Base-by-base conservation (phyloP, 352 stramenopile species). In the Phytopythium cucurbitacearum region DNA sequence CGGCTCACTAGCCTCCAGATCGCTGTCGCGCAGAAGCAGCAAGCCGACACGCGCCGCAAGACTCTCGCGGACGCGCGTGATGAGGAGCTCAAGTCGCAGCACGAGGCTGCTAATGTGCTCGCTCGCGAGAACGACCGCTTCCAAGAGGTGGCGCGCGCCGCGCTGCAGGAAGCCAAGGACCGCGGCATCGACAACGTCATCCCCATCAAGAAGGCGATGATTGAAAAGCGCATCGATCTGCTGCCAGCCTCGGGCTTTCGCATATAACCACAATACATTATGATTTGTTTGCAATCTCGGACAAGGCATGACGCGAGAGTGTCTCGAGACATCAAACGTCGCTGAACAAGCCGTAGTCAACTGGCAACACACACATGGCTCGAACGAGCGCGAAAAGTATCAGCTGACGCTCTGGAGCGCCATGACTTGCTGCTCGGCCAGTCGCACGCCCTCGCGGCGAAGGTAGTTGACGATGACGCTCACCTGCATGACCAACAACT, bases 11-110 rank as follows among this genome's bases (percentile, higher is more conserved):
- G 76, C 36, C 55, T 90, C 9, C 70, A 65, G 1, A 67, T 90
- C 28, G 81, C 79, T n/a, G 72, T 85, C 7, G 60, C 73, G 11
- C 80, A 91, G 45, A 90, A 89, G 56, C 76, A 91, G 40, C 81
- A 92, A 46, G 77, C 80, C 10, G 76, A 92, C 47, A 78, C 81
- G 16, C 74, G 83, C 37, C 73, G 73, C 9, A 76, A 84, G 34
- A 75, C 60, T 28, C 59, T 70, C 5, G 60, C 62, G 58, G 67
- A 86, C 40, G 71, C 78, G 28, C 76, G 74, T 16, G 52, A 59
- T 1, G 58, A 62, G 8, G 49, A 51, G 35, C 49, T 85, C 12
- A 52, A 75, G 7, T 60, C 58, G 8, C 62, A 84, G 32, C 40
- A 62, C 15, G 64, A 70, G 5, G 59, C 76, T 11, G 67, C 67